phyloP scores from a whole-genome alignment of 2,329 filamentous ascomycete genomes.

The Fusarium anthophilum region DNA sequence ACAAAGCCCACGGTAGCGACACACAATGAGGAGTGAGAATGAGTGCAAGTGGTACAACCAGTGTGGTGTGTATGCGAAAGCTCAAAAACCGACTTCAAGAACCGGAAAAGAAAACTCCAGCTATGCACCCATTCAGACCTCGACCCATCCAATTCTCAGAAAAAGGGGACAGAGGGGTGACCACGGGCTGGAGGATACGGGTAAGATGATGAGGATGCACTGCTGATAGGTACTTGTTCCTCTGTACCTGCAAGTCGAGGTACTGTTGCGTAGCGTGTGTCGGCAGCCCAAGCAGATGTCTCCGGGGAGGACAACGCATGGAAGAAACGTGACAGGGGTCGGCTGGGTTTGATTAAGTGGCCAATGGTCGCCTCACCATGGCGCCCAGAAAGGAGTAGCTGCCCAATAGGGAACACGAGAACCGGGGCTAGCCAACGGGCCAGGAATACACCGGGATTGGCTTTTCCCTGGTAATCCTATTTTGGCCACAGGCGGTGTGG shows the following conservation, averaged over 20 bases:
- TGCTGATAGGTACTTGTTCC: not conserved
- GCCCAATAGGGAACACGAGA: conserved; percentile 60
- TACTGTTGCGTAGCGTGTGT: conserved; percentile 27
- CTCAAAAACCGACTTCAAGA: conserved; percentile 24
- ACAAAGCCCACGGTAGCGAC: conserved; percentile 16
- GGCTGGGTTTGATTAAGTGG: conserved; percentile 60
- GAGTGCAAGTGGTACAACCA: conserved; percentile 12
- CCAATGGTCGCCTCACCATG: conserved; percentile 57
- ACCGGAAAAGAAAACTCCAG: conserved; percentile 30
- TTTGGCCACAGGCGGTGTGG: conserved; percentile 49
- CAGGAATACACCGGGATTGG: conserved; percentile 52
- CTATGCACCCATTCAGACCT: conserved; percentile 13
- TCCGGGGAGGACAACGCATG: conserved; percentile 58
- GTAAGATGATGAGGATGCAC: conserved; percentile 12
- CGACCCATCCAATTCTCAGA: conserved; percentile 21
- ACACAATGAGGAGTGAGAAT: conserved; percentile 12
- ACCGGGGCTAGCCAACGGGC: conserved; percentile 58
- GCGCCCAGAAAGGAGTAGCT: conserved; percentile 55
- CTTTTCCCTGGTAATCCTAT: conserved; percentile 42
- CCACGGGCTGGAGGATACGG: conserved; percentile 9
- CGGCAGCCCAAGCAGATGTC: conserved; percentile 35
- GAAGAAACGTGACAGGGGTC: conserved; percentile 61
- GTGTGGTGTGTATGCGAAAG: conserved; percentile 26
- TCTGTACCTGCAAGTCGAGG: conserved; percentile 26
- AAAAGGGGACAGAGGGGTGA: conserved; percentile 33